These are phyloP conservation scores for Mycena amicta DNA, from an alignment of 768 basidiomycete species.

Conservation along the genomic window DNA sequence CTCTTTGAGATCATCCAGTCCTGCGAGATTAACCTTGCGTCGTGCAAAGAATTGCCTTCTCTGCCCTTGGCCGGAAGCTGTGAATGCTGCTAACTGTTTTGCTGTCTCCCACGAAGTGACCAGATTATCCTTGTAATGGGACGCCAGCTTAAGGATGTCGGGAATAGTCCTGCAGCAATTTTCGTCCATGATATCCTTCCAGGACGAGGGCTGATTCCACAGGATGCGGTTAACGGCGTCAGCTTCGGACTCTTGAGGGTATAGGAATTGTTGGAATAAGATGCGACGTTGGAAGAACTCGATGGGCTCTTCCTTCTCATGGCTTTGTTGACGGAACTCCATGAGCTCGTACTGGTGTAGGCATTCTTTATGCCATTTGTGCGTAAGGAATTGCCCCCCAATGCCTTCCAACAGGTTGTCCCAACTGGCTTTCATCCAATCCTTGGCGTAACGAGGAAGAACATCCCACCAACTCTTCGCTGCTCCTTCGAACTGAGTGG, in stretches of 20 bases:
- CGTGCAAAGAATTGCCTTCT: too few species aligned
- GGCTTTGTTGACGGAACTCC: conserved; percentile 1
- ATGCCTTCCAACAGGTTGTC: neutral
- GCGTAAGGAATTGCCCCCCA: neutral
- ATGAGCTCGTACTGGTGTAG: conserved; percentile 2
- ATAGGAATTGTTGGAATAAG: conserved; percentile 1
- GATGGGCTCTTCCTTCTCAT: neutral
- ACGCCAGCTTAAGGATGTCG: neutral
- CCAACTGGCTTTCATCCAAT: neutral
- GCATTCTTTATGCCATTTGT: neutral
- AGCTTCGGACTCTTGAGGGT: neutral
- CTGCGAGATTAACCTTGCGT: too few species aligned
- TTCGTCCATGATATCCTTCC: conserved; percentile 1
- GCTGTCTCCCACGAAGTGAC: neutral
- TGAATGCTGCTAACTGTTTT: too few species aligned
- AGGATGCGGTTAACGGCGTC: neutral
- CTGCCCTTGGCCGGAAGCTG: too few species aligned
- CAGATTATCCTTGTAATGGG: neutral
- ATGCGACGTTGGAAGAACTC: conserved; percentile 10
- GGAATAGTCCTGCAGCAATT: neutral
- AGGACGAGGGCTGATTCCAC: conserved; percentile 1
- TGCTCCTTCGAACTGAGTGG: neutral
- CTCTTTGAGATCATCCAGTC: neutral
- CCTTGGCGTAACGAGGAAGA: neutral
- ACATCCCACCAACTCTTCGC: conserved; percentile 3